Evolutionary conservation across 768 basidiomycete genomes (phyloP).

Genomic region (Lactarius sanguifluus): DNA sequence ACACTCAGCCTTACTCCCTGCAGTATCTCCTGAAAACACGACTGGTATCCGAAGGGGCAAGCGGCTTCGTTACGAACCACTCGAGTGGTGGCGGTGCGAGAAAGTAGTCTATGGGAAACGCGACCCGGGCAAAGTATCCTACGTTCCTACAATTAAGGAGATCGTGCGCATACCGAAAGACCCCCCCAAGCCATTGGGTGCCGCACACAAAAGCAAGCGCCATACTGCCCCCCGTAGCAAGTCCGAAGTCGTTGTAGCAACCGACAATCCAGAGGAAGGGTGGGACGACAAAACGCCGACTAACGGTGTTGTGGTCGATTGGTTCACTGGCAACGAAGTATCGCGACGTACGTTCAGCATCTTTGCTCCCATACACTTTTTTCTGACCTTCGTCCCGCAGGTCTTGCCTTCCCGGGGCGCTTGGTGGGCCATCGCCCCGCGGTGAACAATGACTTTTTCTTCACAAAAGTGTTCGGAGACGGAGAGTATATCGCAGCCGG

Average conservation of each 20-base stretch:
- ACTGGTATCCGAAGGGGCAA: constrained; percentile 66
- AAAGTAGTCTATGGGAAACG: constrained; percentile 78
- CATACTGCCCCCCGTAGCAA: constrained; percentile 41
- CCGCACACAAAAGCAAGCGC: constrained; percentile 38
- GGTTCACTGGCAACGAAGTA: constrained; percentile 56
- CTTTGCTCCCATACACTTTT: constrained; percentile 4
- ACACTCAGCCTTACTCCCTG: background rate
- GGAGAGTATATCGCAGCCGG: constrained; percentile 91
- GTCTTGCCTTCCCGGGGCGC: constrained; percentile 72
- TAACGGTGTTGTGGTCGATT: constrained; percentile 68
- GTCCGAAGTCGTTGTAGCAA: constrained; percentile 45
- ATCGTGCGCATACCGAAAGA: constrained; percentile 59
- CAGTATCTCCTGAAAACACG: constrained; percentile 36
- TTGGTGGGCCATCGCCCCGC: constrained; percentile 65
- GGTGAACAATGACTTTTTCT: constrained; percentile 69
- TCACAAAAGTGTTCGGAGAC: constrained; percentile 91
- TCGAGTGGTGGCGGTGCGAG: constrained; percentile 94
- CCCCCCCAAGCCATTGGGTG: constrained; percentile 48
- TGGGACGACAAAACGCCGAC: constrained; percentile 83
- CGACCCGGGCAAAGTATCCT: constrained; percentile 44
- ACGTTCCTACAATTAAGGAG: constrained; percentile 67
- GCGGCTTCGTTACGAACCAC: constrained; percentile 66
- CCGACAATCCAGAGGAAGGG: constrained; percentile 54
- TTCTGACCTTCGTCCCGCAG: constrained; percentile 41
- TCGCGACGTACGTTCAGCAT: constrained; percentile 60